Evolutionary conservation across 805 yeast genomes (phyloP), one percentile per base, ranked within the genome.

Genomic region (Priceomyces carsonii): DNA sequence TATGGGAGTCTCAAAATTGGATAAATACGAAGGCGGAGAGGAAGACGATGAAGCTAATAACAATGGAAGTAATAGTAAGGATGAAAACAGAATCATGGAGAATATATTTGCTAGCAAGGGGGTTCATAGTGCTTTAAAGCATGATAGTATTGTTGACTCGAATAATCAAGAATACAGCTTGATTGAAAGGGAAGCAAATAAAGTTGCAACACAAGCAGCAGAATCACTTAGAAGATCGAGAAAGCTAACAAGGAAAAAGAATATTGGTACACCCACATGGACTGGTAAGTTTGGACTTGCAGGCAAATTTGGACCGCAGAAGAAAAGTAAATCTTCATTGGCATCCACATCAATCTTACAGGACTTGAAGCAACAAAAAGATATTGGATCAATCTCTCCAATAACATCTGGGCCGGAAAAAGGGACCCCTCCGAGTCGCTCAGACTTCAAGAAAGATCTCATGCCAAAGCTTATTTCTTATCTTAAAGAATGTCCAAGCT

Each of bases 211-310:
- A 42, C 65, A 69, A 12, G 84, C 84, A 0, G 66, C 80, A 0
- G 63, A 62, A 13, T 82, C 81, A 0, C 57, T 85, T 37, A 68
- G 75, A 35, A 74, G 75, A 40, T 86, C 96, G 0, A 61, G 89
- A 26, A 68, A 62, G 30, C 54, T 63, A 15, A 69, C 89, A 1
- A 46, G 72, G 14, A 57, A 55, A 35, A 64, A 53, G 32, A 55
- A 49, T 17, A 68, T 90, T 19, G 95, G 95, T 4, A 80, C 84
- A 0, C 98, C 97, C 0, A 91, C 99, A 0, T 93, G 97, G 95
- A 91, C 99, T 0, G 99, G 99, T 0, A 77, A 77, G 46, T 87
- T 82, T 67, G 99, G 99, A 0, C 58, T 64, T 13, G 96, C 96
- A 0, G 96, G 96, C 1, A 75, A 69, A 45, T 59, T 68, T 19